A percentile compares a stretch with the other conserved stretches of the same genome.
These are phyloP conservation scores for Starmera pachycereana DNA, from an alignment of 805 yeast genomes.

Conservation along the genomic window DNA sequence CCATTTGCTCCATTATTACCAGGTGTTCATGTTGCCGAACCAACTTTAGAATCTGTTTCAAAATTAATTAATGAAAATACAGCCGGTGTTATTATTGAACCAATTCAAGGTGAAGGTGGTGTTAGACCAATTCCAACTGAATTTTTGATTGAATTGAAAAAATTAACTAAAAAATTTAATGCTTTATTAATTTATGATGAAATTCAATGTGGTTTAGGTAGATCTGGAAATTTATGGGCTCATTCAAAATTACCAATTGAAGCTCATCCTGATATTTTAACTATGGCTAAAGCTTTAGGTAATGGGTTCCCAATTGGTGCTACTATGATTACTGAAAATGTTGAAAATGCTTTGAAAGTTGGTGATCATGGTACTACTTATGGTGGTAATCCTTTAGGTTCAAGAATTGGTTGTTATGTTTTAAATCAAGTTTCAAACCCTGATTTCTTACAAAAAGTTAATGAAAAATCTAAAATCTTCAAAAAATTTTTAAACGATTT, in stretches of 20 bases:
- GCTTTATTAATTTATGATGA: constrained; percentile 86
- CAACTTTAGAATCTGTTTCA: constrained; percentile 52
- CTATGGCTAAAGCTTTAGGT: constrained; percentile 94
- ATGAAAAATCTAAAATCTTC: constrained; percentile 48
- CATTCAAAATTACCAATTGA: constrained; percentile 63
- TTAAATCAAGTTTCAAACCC: constrained; percentile 53
- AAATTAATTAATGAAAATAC: constrained; percentile 29
- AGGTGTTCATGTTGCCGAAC: constrained; percentile 62
- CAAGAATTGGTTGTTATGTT: constrained; percentile 72
- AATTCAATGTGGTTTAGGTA: constrained; percentile 93
- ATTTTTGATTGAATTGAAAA: constrained; percentile 55
- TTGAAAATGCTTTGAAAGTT: constrained; percentile 61
- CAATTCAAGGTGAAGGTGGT: constrained; percentile 98
- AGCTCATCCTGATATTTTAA: constrained; percentile 90
- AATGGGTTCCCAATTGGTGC: constrained; percentile 97
- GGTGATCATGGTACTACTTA: constrained; percentile 98
- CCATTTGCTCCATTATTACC: constrained; percentile 93
- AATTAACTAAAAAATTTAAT: constrained; percentile 55
- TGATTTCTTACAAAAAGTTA: constrained; percentile 51
- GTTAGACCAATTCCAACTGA: constrained; percentile 56
- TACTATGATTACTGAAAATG: constrained; percentile 71
- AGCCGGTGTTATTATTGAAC: constrained; percentile 92
- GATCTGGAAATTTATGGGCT: constrained; percentile 92
- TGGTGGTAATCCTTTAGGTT: constrained; percentile 94
- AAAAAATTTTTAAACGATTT: constrained; percentile 37